Base-by-base conservation (phyloP, 352 stramenopile species). In the Globisporangium parvum region DNA sequence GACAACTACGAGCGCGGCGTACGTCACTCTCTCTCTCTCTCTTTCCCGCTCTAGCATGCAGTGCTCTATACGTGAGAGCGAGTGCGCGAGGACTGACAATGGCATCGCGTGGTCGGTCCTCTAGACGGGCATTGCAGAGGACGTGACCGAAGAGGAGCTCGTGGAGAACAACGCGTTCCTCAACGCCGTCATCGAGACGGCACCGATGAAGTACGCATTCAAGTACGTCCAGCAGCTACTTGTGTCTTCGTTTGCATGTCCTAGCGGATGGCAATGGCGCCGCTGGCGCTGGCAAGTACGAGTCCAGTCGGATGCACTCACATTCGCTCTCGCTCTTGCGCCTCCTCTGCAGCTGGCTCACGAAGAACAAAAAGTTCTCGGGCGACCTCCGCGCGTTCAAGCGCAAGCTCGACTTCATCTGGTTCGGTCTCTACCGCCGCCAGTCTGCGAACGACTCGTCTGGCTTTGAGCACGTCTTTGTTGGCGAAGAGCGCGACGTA, bases 381-480 rank as follows among this genome's bases (percentile, higher is more conserved):
- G 85, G 85, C 20, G 77, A 91, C 48, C 61, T 83, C 26, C 66
- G 69, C 6, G 80, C 72, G 4, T 95, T 96, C 70, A 93, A 94
- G 76, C 82, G 84, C 56, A 92, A 98, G 44, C 65, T 98, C n/a
- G 79, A 98, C 51, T 68, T 85, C 37, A 96, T 98, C 48, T 98
- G 95, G 94, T 98, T 98, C 63, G 85, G 93, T 2, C 59, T 98
- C 42, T 98, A 98, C 69, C 84, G 85, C 31, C 90, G 95, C 42
- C 73, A 89, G 63, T 69, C 78, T 45, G 59, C 69, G 54, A 88
- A 88, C 59, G 83, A 98, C 66, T 98, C 89, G 20, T 97, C 85
- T 6, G 94, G 93, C 28, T 98, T 98, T 63, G 95, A 98, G 62
- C 95, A 98, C 67, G 93, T 98, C 6, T 98, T 98, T 63, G 80